Conservation (phyloP, 169 alveolate genomes). For the Cystoisospora suis region DNA sequence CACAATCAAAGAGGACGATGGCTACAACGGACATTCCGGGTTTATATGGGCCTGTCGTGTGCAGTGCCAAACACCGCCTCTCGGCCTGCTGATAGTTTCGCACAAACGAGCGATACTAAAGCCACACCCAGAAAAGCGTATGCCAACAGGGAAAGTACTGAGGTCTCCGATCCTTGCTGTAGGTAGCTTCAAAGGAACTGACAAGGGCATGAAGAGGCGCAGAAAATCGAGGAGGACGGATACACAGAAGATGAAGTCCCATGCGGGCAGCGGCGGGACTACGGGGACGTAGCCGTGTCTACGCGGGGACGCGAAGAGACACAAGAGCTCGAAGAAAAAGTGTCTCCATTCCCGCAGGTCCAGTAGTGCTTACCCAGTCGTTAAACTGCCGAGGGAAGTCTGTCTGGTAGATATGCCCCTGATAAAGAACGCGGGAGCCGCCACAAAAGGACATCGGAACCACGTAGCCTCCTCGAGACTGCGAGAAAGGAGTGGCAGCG, state of each 20-base stretch:
- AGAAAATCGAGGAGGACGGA: neutral
- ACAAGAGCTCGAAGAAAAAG: neutral
- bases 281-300: neutral
- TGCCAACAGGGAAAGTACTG: too few relatives aligned
- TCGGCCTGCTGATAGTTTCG: too few relatives aligned
- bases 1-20: too few relatives aligned
- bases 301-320: neutral
- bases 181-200: too few relatives aligned
- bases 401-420: conserved; percentile 90
- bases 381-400: conserved; percentile 87
- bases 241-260: neutral
- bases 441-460: neutral
- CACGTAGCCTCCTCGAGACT: too few relatives aligned
- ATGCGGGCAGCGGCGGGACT: neutral
- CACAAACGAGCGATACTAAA: too few relatives aligned
- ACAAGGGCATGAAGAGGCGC: neutral
- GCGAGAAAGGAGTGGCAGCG: too few relatives aligned
- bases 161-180: too few relatives aligned
- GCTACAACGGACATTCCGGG: too few relatives aligned
- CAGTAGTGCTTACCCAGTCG: conserved; percentile 77
- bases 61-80: too few relatives aligned
- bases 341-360: neutral
- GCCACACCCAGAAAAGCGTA: too few relatives aligned
- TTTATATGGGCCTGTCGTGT: too few relatives aligned
- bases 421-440: neutral